Conservation (phyloP, 139 green algal genomes). For the Spirogloea muscicola region DNA sequence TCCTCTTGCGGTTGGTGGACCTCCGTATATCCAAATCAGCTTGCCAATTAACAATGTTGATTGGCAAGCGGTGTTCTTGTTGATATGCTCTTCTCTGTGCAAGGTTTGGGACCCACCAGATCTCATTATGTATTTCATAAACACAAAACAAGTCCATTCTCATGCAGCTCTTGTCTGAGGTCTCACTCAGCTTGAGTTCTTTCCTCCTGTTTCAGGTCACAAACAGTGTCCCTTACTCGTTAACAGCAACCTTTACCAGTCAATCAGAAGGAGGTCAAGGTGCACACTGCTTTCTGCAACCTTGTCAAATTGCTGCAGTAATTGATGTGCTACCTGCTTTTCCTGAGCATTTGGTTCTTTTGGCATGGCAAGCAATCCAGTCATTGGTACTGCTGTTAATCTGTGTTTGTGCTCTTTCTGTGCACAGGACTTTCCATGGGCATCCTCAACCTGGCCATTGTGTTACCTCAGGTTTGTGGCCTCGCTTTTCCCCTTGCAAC, state of each 20-base stretch:
- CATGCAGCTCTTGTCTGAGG: not conserved
- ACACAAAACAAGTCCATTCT: not conserved
- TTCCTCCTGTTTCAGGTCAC: slow-evolving; percentile 23
- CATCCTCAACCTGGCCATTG: slow-evolving; percentile 40
- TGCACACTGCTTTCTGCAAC: too few species aligned
- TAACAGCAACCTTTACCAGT: slow-evolving; percentile 31
- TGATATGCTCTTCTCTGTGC: not conserved
- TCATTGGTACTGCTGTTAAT: too few species aligned
- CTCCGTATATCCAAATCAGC: not conserved
- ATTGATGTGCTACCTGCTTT: too few species aligned
- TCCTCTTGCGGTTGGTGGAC: slow-evolving; percentile 31
- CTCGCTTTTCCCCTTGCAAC: too few species aligned
- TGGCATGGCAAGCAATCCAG: too few species aligned
- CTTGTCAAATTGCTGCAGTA: too few species aligned
- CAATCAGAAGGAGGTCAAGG: slow-evolving; percentile 29
- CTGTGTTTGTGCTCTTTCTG: too few species aligned
- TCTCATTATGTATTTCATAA: not conserved
- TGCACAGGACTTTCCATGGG: slow-evolving; percentile 45
- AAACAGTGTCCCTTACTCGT: slow-evolving; percentile 40
- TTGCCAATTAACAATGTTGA: not conserved
- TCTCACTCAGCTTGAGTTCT: not conserved
- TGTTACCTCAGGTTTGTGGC: slow-evolving; percentile 42
- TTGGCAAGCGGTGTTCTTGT: not conserved
- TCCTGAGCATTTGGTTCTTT: too few species aligned
- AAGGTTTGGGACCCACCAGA: not conserved